Conservation (phyloP, 345 rosid genomes). For the Boechera stricta region DNA sequence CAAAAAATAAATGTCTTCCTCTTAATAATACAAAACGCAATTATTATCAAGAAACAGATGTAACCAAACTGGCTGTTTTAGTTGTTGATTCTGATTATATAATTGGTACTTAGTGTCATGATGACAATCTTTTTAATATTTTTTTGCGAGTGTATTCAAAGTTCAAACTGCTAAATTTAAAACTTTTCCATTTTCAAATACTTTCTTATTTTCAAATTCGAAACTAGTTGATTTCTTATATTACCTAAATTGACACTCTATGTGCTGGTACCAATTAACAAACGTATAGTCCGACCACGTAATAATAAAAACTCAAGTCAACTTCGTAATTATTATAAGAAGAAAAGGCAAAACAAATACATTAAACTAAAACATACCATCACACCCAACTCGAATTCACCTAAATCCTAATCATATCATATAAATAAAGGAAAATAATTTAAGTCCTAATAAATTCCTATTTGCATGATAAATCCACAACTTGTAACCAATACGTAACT, state of each 20-base stretch:
- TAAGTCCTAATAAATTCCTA: neutral
- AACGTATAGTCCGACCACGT: conserved; percentile 18
- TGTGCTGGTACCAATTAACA: conserved; percentile 26
- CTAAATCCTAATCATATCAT: neutral
- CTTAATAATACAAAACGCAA: conserved; percentile 24
- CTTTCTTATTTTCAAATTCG: neutral
- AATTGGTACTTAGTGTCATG: neutral
- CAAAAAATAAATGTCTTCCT: neutral
- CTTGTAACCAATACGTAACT: conserved; percentile 20
- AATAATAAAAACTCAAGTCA: conserved; percentile 22
- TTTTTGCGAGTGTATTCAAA: neutral
- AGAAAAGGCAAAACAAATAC: neutral
- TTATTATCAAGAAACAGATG: conserved; percentile 8
- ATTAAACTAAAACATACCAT: conserved; percentile 29
- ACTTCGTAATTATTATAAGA: conserved; percentile 14
- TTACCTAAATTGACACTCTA: conserved; percentile 21
- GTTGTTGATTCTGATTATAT: conserved; percentile 20
- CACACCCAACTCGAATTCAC: conserved; percentile 27
- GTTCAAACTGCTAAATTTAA: neutral
- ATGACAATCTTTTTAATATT: neutral
- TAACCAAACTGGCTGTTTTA: conserved; percentile 24
- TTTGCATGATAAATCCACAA: conserved; percentile 17
- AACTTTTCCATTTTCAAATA: neutral
- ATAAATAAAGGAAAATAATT: conserved; percentile 10
- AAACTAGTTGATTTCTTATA: neutral